Percentiles rank a stretch among this genome's conserved stretches.
These are phyloP conservation scores for Aspergillus spinulosporus DNA, from an alignment of 2,329 filamentous ascomycete species.

Conservation along the genomic window DNA sequence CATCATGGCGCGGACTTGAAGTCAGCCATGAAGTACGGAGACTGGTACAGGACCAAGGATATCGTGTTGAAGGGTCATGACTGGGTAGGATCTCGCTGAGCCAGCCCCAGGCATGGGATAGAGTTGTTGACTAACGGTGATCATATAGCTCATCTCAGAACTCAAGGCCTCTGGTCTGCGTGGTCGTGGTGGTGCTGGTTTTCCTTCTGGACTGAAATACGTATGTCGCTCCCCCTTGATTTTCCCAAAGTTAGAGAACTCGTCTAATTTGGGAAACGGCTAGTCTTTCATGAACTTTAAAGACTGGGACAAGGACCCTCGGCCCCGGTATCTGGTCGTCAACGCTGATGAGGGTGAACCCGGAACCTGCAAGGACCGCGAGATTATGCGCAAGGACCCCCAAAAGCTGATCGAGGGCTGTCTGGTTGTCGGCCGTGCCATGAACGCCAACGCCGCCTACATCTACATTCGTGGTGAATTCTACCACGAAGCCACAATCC, in stretches of 20 bases:
- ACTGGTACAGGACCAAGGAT: slow-evolving; percentile 99
- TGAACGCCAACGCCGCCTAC: slow-evolving; percentile 98
- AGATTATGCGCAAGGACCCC: slow-evolving; percentile 99
- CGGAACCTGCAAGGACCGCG: slow-evolving; percentile 98
- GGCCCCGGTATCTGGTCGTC: slow-evolving; percentile 94
- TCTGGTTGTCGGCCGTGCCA: slow-evolving; percentile 90
- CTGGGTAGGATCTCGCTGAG: slow-evolving; percentile 58
- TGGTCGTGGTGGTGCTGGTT: slow-evolving; percentile 94
- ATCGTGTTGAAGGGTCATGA: slow-evolving; percentile 96
- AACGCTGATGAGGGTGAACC: slow-evolving; percentile 99
- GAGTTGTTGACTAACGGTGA: slow-evolving; percentile 25
- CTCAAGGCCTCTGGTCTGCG: slow-evolving; percentile 94
- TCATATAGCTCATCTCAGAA: slow-evolving; percentile 79
- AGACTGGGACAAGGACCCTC: slow-evolving; percentile 96
- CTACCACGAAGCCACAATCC: slow-evolving; percentile 87
- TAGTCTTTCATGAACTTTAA: slow-evolving; percentile 99
- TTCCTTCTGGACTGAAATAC: slow-evolving; percentile 99
- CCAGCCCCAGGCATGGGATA: not conserved
- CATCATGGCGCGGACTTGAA: slow-evolving; percentile 89
- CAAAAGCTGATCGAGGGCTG: slow-evolving; percentile 99
- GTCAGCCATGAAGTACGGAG: slow-evolving; percentile 94
- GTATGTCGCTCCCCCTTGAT: slow-evolving; percentile 53
- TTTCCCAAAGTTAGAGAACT: not conserved
- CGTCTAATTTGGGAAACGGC: not conserved
- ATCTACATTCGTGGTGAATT: slow-evolving; percentile 99